These are phyloP conservation scores for Ormosia semicastrata DNA, from an alignment of 306 rosid species.

Conservation along the genomic window DNA sequence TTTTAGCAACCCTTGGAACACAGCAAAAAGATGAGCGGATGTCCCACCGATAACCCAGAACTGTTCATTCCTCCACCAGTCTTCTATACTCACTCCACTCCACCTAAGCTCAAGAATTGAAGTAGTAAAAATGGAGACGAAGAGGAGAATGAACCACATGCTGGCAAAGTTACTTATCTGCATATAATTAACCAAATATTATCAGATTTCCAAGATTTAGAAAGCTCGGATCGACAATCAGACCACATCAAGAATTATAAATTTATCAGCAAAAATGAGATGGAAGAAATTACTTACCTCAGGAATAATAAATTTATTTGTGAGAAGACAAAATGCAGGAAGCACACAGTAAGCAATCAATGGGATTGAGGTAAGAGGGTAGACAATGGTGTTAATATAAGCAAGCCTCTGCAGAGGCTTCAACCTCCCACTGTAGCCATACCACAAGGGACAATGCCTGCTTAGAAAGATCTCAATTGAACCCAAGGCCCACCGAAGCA, in stretches of 20 bases:
- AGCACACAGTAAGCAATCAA: slow-evolving; percentile 85
- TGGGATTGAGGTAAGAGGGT: slow-evolving; percentile 93
- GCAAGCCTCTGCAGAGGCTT: slow-evolving; percentile 81
- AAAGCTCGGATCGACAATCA: neutral
- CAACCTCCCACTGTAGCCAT: slow-evolving; percentile 90
- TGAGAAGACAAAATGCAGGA: slow-evolving; percentile 96
- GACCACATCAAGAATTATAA: neutral
- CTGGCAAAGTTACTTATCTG: slow-evolving; percentile 99
- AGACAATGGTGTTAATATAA: slow-evolving; percentile 92
- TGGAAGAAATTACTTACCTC: slow-evolving; percentile 54
- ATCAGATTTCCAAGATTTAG: slow-evolving; percentile 4
- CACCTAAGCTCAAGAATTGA: slow-evolving; percentile 98
- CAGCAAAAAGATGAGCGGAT: slow-evolving; percentile 95
- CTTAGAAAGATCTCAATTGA: slow-evolving; percentile 96
- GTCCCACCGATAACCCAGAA: slow-evolving; percentile 99
- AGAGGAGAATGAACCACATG: slow-evolving; percentile 97
- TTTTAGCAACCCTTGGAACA: slow-evolving; percentile 93
- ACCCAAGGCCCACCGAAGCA: slow-evolving; percentile 99
- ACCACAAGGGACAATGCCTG: slow-evolving; percentile 99
- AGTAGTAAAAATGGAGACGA: slow-evolving; percentile 82
- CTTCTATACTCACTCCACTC: slow-evolving; percentile 98
- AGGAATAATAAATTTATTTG: slow-evolving; percentile 93
- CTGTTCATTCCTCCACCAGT: slow-evolving; percentile 99
- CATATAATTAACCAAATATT: slow-evolving; percentile 18
- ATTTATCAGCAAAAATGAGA: slow-evolving; percentile 1